Percentiles rank a stretch among this genome's conserved stretches.
phyloP scores from a whole-genome alignment of 768 basidiomycete genomes.

The Gelatoporia subvermispora region DNA sequence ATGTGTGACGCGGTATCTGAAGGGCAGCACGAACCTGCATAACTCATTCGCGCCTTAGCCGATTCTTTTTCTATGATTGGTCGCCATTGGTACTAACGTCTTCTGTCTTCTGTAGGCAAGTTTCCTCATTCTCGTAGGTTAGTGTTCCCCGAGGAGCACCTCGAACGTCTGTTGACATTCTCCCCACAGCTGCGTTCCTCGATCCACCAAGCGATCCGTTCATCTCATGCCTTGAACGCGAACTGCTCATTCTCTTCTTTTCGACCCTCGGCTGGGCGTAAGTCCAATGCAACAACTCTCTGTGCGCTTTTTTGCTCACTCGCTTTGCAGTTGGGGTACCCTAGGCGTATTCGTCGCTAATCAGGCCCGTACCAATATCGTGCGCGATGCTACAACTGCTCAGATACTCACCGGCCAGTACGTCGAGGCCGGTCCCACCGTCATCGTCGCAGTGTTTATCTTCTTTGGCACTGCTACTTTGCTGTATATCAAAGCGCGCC shows the following conservation, averaged over 20 bases:
- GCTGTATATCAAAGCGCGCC: slow-evolving; percentile 52
- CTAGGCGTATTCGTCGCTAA: slow-evolving; percentile 61
- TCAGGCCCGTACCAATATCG: slow-evolving; percentile 43
- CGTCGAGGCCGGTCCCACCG: slow-evolving; percentile 52
- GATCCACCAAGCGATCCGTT: slow-evolving; percentile 69
- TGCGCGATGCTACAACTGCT: slow-evolving; percentile 31
- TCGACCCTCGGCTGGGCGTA: slow-evolving; percentile 55
- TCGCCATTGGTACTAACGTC: no score
- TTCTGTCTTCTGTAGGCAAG: slow-evolving; percentile 38
- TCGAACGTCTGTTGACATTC: no score
- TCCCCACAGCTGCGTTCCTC: slow-evolving; percentile 47
- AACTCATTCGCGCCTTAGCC: no score
- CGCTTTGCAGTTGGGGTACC: slow-evolving; percentile 52
- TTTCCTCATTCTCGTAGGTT: slow-evolving; percentile 63
- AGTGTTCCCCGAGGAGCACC: not conserved
- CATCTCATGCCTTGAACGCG: slow-evolving; percentile 62
- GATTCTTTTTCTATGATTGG: no score
- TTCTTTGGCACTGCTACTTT: slow-evolving; percentile 56
- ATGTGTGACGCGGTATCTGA: no score
- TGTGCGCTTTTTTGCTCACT: not conserved
- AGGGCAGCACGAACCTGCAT: no score
- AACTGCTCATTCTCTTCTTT: slow-evolving; percentile 48
- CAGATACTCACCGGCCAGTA: slow-evolving; percentile 48
- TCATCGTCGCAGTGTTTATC: slow-evolving; percentile 58
- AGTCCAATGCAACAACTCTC: slow-evolving; percentile 23